Conservation (phyloP, 2,329 filamentous ascomycete species). For the Pseudonectria foliicola region DNA sequence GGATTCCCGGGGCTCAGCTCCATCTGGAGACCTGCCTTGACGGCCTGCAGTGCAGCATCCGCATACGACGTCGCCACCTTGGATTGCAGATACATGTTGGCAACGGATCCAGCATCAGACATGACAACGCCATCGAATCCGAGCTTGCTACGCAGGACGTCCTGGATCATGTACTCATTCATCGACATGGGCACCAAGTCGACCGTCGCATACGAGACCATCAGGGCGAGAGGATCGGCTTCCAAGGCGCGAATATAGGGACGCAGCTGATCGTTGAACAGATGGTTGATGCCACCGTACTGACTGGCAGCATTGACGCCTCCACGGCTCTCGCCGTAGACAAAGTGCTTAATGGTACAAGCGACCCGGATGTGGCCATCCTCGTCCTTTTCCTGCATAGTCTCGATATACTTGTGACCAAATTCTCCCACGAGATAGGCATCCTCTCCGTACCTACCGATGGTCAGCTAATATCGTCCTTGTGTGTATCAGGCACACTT, state of each 20-base stretch:
- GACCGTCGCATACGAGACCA: slow-evolving; percentile 26
- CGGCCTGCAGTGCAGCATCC: slow-evolving; percentile 20
- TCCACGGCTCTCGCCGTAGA: slow-evolving; percentile 26
- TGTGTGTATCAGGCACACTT: background rate
- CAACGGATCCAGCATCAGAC: slow-evolving; percentile 25
- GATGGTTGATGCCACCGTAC: slow-evolving; percentile 26
- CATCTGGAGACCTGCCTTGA: slow-evolving; percentile 21
- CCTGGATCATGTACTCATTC: slow-evolving; percentile 26
- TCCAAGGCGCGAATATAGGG: slow-evolving; percentile 25
- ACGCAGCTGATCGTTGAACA: slow-evolving; percentile 25
- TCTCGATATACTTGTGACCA: slow-evolving; percentile 25
- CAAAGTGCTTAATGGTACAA: slow-evolving; percentile 30
- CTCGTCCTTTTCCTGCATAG: slow-evolving; percentile 28
- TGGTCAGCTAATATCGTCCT: slow-evolving; percentile 12
- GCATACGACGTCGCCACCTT: slow-evolving; percentile 19
- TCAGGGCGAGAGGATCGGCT: slow-evolving; percentile 21
- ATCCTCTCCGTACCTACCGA: slow-evolving; percentile 26
- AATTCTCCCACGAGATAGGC: slow-evolving; percentile 24
- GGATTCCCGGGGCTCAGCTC: slow-evolving; percentile 21
- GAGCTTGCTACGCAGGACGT: slow-evolving; percentile 17
- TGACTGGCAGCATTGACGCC: slow-evolving; percentile 28
- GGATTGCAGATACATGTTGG: slow-evolving; percentile 21
- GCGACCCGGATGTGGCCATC: slow-evolving; percentile 27
- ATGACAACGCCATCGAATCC: slow-evolving; percentile 28
- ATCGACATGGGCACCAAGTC: slow-evolving; percentile 25